Percentiles rank a stretch among this genome's conserved stretches.
Conservation (phyloP, 192 early-diverging fungal species). For the Haplosporangium gracile region DNA sequence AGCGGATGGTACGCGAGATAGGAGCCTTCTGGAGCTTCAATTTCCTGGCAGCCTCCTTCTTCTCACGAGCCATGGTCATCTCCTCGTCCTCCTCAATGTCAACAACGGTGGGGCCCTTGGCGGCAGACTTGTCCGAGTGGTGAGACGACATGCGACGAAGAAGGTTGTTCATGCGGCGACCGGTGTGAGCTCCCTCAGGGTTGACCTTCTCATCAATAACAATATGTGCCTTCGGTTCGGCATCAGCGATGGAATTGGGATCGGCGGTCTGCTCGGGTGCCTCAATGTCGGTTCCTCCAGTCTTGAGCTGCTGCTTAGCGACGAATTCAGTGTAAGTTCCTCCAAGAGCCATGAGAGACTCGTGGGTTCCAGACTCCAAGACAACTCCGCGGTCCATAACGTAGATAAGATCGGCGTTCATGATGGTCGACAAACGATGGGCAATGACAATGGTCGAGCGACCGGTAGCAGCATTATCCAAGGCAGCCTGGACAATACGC, state of each 20-base stretch:
- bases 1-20: conserved; percentile 33
- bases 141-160: conserved; percentile 47
- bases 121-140: conserved; percentile 45
- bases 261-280: conserved; percentile 31
- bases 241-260: background rate
- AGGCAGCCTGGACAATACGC: conserved; percentile 84
- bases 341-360: conserved; percentile 73
- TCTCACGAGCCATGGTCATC: conserved; percentile 25
- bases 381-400: conserved; percentile 83
- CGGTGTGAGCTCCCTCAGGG: conserved; percentile 34
- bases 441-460: conserved; percentile 95
- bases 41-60: conserved; percentile 42
- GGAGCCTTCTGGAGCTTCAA: conserved; percentile 50
- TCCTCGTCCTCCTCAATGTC: conserved; percentile 30
- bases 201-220: conserved; percentile 23
- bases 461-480: conserved; percentile 79
- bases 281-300: conserved; percentile 45
- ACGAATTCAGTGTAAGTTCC: conserved; percentile 78
- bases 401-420: conserved; percentile 87
- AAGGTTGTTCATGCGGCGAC: conserved; percentile 37
- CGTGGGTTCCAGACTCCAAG: conserved; percentile 84
- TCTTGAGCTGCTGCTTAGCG: conserved; percentile 73
- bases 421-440: conserved; percentile 90
- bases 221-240: conserved; percentile 19
- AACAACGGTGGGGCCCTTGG: conserved; percentile 13